These are phyloP conservation scores for Psilocybe azurescens DNA, from an alignment of 768 basidiomycete species.

Conservation along the genomic window DNA sequence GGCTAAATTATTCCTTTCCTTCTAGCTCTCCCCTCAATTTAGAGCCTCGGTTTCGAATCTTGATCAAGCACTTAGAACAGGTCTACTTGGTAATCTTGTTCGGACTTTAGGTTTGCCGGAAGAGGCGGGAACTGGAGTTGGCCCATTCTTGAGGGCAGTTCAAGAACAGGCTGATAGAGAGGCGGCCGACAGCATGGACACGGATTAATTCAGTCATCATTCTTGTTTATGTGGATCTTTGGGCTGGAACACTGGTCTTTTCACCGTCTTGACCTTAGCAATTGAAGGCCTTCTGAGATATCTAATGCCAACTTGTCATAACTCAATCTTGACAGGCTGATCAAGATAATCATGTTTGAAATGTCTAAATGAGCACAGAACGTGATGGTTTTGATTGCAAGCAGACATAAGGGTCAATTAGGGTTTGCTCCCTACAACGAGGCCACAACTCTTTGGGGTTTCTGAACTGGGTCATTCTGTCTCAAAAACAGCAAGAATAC, in stretches of 20 bases:
- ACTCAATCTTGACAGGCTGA: constrained; percentile 8
- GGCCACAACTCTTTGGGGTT: constrained; percentile 5
- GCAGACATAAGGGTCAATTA: not conserved
- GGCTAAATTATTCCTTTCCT: constrained; percentile 2
- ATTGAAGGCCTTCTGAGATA: no score
- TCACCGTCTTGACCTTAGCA: no score
- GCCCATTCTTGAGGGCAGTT: constrained; percentile 81
- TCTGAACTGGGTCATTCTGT: not conserved
- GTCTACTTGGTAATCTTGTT: constrained; percentile 77
- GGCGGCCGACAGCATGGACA: constrained; percentile 73
- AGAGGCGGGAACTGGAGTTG: constrained; percentile 80
- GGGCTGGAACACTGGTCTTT: not conserved
- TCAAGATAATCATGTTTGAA: not conserved
- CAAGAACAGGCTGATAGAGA: constrained; percentile 73
- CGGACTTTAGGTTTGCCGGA: constrained; percentile 82
- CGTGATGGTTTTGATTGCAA: not conserved
- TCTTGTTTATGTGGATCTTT: not conserved
- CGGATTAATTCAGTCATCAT: constrained; percentile 31
- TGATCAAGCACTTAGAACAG: constrained; percentile 85
- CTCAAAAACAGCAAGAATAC: not conserved
- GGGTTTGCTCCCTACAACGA: constrained; percentile 21
- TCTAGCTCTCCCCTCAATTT: constrained; percentile 79
- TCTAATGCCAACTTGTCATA: not conserved
- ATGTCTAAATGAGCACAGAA: not conserved
- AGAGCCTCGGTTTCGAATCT: constrained; percentile 78